Percentiles rank a stretch among this genome's conserved stretches.
Conservation (phyloP, 169 alveolate species). For the Plasmodium knowlesi region DNA sequence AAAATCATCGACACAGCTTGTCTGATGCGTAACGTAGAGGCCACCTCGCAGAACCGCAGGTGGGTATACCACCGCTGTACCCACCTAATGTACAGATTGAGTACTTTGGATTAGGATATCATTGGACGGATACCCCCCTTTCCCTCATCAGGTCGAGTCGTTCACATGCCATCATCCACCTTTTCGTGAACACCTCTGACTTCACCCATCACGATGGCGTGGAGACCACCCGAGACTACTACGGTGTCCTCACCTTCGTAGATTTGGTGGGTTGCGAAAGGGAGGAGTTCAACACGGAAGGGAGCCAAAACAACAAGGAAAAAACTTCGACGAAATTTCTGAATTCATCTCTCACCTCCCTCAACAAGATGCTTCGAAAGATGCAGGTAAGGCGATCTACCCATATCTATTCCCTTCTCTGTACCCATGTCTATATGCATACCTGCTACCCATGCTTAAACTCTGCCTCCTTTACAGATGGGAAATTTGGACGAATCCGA, state of each 20-base stretch:
- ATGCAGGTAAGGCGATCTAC: constrained; percentile 17
- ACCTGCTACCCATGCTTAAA: not conserved
- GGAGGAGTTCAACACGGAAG: constrained; percentile 35
- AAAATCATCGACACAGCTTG: constrained; percentile 56
- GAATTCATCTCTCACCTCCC: constrained; percentile 62
- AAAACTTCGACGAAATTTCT: constrained; percentile 35
- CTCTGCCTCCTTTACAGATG: constrained; percentile 22
- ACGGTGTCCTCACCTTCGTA: constrained; percentile 58
- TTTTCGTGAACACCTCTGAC: constrained; percentile 52
- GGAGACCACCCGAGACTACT: constrained; percentile 34
- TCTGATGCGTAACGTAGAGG: constrained; percentile 54
- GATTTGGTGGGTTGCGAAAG: constrained; percentile 67
- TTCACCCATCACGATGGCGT: constrained; percentile 1
- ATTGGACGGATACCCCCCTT: not conserved
- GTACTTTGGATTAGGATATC: not conserved
- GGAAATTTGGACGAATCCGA: constrained; percentile 67
- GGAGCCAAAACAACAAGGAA: constrained; percentile 7
- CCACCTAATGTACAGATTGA: not conserved
- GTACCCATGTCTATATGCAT: too few relatives aligned
- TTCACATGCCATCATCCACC: constrained; percentile 66
- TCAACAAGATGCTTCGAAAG: constrained; percentile 59
- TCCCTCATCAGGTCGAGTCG: constrained; percentile 48
- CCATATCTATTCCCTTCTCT: too few relatives aligned
- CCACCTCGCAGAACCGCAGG: constrained; percentile 66
- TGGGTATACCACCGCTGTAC: not conserved